Percentiles rank a stretch among this genome's conserved stretches.
Conservation (phyloP, 2,329 filamentous ascomycete genomes). For the Dactylellina leptospora region DNA sequence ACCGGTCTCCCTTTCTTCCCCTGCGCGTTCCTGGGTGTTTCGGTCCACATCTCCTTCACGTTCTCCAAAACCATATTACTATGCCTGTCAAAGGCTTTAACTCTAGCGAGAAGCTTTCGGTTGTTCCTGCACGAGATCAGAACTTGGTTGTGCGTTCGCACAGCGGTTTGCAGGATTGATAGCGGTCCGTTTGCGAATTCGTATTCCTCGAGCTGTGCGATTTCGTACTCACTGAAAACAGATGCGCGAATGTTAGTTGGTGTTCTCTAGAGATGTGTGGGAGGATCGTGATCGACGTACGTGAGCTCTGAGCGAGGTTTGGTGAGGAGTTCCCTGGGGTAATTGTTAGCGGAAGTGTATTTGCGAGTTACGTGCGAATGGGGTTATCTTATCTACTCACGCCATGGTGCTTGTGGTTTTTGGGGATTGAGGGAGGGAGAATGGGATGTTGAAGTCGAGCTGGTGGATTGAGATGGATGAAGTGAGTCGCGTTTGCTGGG, state of each 20-base stretch:
- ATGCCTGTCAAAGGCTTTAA: conserved; percentile 98
- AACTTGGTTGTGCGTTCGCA: conserved; percentile 92
- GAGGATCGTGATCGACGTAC: conserved; percentile 67
- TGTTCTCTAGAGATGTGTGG: conserved; percentile 9
- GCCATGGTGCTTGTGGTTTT: conserved; percentile 33
- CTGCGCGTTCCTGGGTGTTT: conserved; percentile 81
- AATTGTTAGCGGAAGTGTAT: conserved; percentile 3
- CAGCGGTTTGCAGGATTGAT: conserved; percentile 95
- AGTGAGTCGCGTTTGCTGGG: conserved; percentile 49
- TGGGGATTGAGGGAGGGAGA: not conserved
- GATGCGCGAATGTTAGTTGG: not conserved
- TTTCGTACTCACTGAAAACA: conserved; percentile 80
- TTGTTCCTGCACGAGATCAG: conserved; percentile 98
- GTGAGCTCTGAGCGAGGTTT: conserved; percentile 92
- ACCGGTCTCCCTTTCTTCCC: conserved; percentile 89
- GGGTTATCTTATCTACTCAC: conserved; percentile 20
- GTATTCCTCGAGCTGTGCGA: conserved; percentile 76
- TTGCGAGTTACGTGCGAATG: not conserved
- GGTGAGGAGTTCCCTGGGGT: conserved; percentile 78
- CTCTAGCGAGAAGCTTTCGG: conserved; percentile 93
- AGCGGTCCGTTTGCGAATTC: conserved; percentile 82
- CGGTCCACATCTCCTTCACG: conserved; percentile 99
- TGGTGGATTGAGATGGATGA: not conserved
- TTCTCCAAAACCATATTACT: conserved; percentile 99
- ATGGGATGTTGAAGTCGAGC: not conserved